Base-by-base conservation (phyloP, 2,329 filamentous ascomycete species). In the Davidsoniella virescens region DNA sequence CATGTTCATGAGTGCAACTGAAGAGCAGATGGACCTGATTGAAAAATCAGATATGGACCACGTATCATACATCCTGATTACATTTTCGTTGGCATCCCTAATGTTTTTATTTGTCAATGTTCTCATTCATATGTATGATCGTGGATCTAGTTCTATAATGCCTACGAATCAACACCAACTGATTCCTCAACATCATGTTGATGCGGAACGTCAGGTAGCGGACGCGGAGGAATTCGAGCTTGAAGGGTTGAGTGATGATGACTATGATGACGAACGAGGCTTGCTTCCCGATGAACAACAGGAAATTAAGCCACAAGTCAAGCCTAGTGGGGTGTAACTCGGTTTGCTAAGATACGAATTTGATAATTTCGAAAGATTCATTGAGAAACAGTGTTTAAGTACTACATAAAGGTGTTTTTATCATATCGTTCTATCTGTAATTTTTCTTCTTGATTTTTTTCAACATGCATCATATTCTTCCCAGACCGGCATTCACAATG, bases 1-100 rank as follows among this genome's bases (percentile, higher is more conserved):
- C 67, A 73, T 98, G 39, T 98, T 98, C 68, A 94, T 96, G 87
- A 84, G 87, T 29, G 90, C 92, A 14, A 96, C 87, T 0, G 92
- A 96, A 63, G 88, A 98, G 67, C 92, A 96, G 65, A 94, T 96
- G 85, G 60, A 71, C 18, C 70, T 95, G 1, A 70, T 96, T 4
- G 73, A 77, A 39, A 70, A 76, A 38, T 82, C 84, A 0, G 73
- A 80, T 53, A 80, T 96, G 59, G 87, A 87, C 23, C 87, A 93
- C 60, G 85, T 96, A 40, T 82, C 88, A 4, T 98, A 96, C 63
- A 78, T 96, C 39, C 73, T 98, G 23, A 88, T 96, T 49, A 69
- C 95, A 8, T 96, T 84, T 71, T 94, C 86, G 59, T 71, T 95
- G 47, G 82, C 90, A 20, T 95, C 94, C 64, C 65, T 98, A 17